Percentiles rank a stretch among this genome's conserved stretches.
Evolutionary conservation across 108 stramenopile species (phyloP).

Genomic region (Fragilariopsis cylindrus): DNA sequence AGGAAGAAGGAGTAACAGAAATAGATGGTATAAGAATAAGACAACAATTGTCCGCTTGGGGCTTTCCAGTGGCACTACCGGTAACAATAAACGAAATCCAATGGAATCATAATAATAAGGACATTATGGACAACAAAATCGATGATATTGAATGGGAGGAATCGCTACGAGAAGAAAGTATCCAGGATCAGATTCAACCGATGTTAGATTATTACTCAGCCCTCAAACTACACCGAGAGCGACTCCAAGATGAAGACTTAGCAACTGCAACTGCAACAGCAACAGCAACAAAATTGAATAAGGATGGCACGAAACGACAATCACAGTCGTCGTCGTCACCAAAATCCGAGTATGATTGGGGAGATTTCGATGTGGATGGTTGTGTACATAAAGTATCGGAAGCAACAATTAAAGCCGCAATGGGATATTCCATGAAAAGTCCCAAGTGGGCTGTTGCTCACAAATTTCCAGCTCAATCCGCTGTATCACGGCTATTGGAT

Average conservation of each 20-base stretch:
- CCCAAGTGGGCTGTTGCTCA: constrained; percentile 94
- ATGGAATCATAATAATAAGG: constrained; percentile 3
- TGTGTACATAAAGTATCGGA: constrained; percentile 90
- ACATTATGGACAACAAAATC: background rate
- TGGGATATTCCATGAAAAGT: constrained; percentile 75
- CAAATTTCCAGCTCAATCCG: constrained; percentile 80
- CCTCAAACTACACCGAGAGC: constrained; percentile 41
- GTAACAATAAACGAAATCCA: constrained; percentile 35
- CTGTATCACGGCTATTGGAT: constrained; percentile 63
- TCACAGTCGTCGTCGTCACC: background rate
- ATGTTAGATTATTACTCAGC: constrained; percentile 57
- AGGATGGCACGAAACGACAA: background rate
- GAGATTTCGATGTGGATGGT: constrained; percentile 87
- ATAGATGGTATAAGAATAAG: constrained; percentile 43
- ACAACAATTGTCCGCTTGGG: constrained; percentile 39
- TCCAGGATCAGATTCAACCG: constrained; percentile 17
- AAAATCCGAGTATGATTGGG: constrained; percentile 38
- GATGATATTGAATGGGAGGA: background rate
- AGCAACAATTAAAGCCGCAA: constrained; percentile 33
- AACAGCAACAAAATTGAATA: background rate
- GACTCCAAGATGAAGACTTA: constrained; percentile 17
- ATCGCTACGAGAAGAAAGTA: constrained; percentile 2
- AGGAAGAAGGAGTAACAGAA: background rate
- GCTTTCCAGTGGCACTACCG: constrained; percentile 68
- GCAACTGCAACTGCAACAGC: constrained; percentile 7